Conservation (phyloP, 345 rosid species). For the Camelina laxa region DNA sequence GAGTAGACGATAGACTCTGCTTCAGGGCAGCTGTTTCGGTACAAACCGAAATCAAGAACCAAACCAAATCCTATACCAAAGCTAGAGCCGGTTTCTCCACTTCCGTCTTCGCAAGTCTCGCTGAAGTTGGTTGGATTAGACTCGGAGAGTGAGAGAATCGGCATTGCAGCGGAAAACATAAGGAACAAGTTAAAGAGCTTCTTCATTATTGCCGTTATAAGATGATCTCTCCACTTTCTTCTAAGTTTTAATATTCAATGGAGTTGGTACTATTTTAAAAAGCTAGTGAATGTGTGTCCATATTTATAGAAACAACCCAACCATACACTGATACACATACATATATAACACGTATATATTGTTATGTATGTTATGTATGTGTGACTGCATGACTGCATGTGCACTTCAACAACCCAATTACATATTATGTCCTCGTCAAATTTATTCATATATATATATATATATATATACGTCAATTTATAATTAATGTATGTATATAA, state of each 20-base stretch:
- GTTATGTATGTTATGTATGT: neutral
- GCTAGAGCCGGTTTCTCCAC: constrained; percentile 46
- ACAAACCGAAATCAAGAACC: constrained; percentile 53
- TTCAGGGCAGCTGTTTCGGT: constrained; percentile 65
- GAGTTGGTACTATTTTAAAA: constrained; percentile 34
- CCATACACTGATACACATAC: neutral
- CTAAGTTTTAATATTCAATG: constrained; percentile 26
- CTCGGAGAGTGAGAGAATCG: constrained; percentile 34
- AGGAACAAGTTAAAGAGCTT: constrained; percentile 33
- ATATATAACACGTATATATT: neutral
- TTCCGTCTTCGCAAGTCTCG: constrained; percentile 53
- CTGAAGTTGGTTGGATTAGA: constrained; percentile 40
- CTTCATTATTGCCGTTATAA: constrained; percentile 26
- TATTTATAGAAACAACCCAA: constrained; percentile 41
- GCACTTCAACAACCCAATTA: constrained; percentile 40
- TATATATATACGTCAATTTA: constrained; percentile 12
- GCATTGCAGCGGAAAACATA: constrained; percentile 26
- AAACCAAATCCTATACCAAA: constrained; percentile 47
- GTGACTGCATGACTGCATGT: constrained; percentile 42
- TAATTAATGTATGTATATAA: neutral
- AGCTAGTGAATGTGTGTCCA: constrained; percentile 36
- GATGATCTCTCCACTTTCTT: constrained; percentile 12
- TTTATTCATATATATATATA: constrained; percentile 23
- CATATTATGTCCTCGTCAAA: constrained; percentile 20
- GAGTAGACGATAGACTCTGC: constrained; percentile 68